Evolutionary conservation across 1,284 basidiomycete genomes (phyloP).

Genomic region (Melampsora americana): DNA sequence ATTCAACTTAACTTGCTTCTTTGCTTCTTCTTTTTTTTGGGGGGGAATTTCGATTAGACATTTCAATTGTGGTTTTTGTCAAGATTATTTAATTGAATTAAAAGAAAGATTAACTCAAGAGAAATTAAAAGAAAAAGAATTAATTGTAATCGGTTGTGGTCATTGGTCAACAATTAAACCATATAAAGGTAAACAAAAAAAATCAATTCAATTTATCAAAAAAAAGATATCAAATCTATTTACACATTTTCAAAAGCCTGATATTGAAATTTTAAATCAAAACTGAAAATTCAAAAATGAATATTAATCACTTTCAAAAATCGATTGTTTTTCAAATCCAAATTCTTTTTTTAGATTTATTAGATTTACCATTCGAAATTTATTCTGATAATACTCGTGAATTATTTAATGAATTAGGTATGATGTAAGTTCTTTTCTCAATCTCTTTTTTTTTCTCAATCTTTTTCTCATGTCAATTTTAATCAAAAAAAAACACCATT

Average conservation of each 20-base stretch:
- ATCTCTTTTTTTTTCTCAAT: neutral
- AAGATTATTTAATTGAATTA: constrained; percentile 14
- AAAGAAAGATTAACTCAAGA: constrained; percentile 1
- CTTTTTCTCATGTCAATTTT: too few relatives aligned
- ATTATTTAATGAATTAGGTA: constrained; percentile 6
- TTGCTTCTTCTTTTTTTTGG: neutral
- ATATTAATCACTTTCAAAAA: too few relatives aligned
- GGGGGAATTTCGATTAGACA: constrained; percentile 20
- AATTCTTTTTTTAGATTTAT: constrained; percentile 10
- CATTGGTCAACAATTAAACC: constrained; percentile 38
- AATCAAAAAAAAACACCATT: too few relatives aligned
- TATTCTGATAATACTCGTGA: constrained; percentile 16
- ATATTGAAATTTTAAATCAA: too few relatives aligned
- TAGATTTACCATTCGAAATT: constrained; percentile 23
- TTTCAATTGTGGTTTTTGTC: constrained; percentile 27
- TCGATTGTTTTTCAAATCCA: too few relatives aligned
- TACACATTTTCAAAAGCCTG: too few relatives aligned
- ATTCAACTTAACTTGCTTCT: too few relatives aligned
- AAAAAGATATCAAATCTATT: too few relatives aligned
- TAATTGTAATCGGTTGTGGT: constrained; percentile 32
- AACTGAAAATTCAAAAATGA: too few relatives aligned
- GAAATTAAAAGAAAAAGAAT: neutral
- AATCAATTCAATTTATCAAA: too few relatives aligned
- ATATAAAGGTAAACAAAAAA: constrained; percentile 28
- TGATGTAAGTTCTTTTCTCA: constrained; percentile 4